Conservation (phyloP, 2,329 filamentous ascomycete species). For the Penicillium vulpinum region DNA sequence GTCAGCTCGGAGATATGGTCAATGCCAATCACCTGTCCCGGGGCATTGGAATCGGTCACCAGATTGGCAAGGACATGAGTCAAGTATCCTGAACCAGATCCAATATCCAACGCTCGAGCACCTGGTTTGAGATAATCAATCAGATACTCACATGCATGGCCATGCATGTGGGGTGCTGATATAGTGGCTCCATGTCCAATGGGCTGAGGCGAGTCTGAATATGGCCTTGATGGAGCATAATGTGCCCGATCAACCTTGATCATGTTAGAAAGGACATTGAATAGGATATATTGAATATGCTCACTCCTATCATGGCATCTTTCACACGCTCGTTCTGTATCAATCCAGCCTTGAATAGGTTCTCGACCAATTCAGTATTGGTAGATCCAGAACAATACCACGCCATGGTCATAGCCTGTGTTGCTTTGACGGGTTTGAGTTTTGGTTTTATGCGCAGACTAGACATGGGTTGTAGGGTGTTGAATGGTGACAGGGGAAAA, state of each 20-base stretch:
- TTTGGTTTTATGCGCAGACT: neutral
- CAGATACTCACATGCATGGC: slow-evolving; percentile 63
- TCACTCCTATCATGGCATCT: slow-evolving; percentile 74
- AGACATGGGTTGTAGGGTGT: neutral
- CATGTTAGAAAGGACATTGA: slow-evolving; percentile 13
- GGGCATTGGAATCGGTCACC: slow-evolving; percentile 44
- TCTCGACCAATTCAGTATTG: slow-evolving; percentile 75
- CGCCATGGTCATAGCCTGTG: slow-evolving; percentile 63
- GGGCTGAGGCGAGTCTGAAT: slow-evolving; percentile 69
- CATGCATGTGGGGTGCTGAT: slow-evolving; percentile 73
- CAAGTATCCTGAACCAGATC: slow-evolving; percentile 77
- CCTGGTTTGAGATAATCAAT: slow-evolving; percentile 58
- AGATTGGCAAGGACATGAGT: slow-evolving; percentile 85
- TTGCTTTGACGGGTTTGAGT: neutral
- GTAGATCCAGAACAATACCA: slow-evolving; percentile 79
- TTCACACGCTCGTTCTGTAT: slow-evolving; percentile 72
- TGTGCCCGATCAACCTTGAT: slow-evolving; percentile 80
- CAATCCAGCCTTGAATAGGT: slow-evolving; percentile 69
- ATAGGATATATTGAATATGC: slow-evolving; percentile 4
- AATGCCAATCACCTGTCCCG: slow-evolving; percentile 64
- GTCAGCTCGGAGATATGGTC: slow-evolving; percentile 70
- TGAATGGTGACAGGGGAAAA: too few species aligned
- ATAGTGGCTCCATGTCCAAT: slow-evolving; percentile 71
- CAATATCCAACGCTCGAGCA: slow-evolving; percentile 68
- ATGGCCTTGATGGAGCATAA: slow-evolving; percentile 71